A percentile compares a stretch with the other conserved stretches of the same genome.
These are phyloP conservation scores for Populus hybrid DNA, from an alignment of 441 rosid species.

Conservation along the genomic window DNA sequence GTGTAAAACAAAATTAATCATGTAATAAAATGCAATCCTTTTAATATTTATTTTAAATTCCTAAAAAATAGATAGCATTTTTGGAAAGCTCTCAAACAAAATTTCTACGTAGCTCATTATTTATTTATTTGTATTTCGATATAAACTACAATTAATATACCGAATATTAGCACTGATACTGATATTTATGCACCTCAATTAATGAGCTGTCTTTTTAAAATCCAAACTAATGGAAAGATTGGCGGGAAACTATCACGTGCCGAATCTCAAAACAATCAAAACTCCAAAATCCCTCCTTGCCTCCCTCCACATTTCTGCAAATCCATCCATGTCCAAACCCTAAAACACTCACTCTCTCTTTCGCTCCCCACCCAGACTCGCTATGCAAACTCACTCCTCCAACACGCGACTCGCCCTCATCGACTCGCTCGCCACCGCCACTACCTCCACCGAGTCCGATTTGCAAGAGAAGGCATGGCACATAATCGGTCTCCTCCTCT, in stretches of 20 bases:
- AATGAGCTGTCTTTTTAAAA: background rate
- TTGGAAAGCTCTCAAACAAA: background rate
- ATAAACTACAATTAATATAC: background rate
- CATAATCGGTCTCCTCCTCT: conserved; percentile 49
- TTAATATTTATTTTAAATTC: background rate
- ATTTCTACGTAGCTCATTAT: too few relatives aligned
- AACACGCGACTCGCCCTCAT: conserved; percentile 21
- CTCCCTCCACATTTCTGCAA: conserved; percentile 5
- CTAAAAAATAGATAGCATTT: background rate
- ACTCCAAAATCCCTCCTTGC: conserved; percentile 15
- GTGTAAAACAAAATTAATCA: background rate
- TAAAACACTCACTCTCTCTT: background rate
- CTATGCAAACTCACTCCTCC: conserved; percentile 27
- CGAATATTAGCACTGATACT: background rate
- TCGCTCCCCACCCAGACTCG: conserved; percentile 1
- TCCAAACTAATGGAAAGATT: background rate
- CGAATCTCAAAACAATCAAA: conserved; percentile 28
- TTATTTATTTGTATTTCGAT: too few relatives aligned
- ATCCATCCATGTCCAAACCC: conserved; percentile 20
- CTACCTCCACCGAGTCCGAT: conserved; percentile 26
- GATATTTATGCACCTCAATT: background rate
- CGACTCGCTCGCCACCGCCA: conserved; percentile 18
- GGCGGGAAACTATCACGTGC: conserved; percentile 47
- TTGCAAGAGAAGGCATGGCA: conserved; percentile 55
- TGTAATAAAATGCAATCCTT: background rate